Evolutionary conservation across 1,284 basidiomycete genomes (phyloP).

Genomic region (Apiotrichum brassicae): DNA sequence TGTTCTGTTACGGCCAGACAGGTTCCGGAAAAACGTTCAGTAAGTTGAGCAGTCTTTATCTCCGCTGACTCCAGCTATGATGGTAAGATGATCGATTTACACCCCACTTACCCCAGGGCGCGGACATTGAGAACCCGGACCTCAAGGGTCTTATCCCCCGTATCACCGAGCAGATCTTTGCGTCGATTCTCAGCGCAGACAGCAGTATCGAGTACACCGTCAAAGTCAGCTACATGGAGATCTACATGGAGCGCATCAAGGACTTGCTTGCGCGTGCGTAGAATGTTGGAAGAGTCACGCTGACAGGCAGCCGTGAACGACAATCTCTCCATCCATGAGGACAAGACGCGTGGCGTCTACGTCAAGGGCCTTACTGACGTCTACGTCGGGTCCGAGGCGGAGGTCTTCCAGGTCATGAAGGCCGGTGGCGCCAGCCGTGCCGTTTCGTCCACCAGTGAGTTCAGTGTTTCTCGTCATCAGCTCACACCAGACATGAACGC

Average conservation of each 20-base stretch:
- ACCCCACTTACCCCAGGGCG: slow-evolving; percentile 57
- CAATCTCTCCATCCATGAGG: slow-evolving; percentile 97
- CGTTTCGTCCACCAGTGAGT: slow-evolving; percentile 88
- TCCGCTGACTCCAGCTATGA: slow-evolving; percentile 59
- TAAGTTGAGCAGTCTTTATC: slow-evolving; percentile 20
- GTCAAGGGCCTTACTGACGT: slow-evolving; percentile 97
- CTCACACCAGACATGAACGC: slow-evolving; percentile 93
- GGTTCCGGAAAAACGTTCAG: slow-evolving; percentile 90
- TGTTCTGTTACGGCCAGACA: slow-evolving; percentile 98
- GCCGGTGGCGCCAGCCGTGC: slow-evolving; percentile 87
- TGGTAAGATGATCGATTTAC: slow-evolving; percentile 54
- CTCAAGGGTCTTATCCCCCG: slow-evolving; percentile 96
- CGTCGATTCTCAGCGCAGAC: slow-evolving; percentile 92
- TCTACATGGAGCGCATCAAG: slow-evolving; percentile 94
- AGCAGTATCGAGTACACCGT: slow-evolving; percentile 95
- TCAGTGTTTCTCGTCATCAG: background rate
- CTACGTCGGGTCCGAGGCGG: slow-evolving; percentile 92
- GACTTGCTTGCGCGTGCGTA: slow-evolving; percentile 89
- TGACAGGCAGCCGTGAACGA: slow-evolving; percentile 78
- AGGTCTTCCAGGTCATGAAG: slow-evolving; percentile 99
- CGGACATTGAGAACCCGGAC: slow-evolving; percentile 88
- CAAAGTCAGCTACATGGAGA: slow-evolving; percentile 99
- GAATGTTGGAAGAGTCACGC: background rate
- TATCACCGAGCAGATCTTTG: slow-evolving; percentile 98
- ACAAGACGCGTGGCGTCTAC: slow-evolving; percentile 95